A percentile compares a stretch with the other conserved stretches of the same genome.
Evolutionary conservation across 2,329 filamentous ascomycete genomes (phyloP).

Genomic region (Cladobotryum mycophilum): DNA sequence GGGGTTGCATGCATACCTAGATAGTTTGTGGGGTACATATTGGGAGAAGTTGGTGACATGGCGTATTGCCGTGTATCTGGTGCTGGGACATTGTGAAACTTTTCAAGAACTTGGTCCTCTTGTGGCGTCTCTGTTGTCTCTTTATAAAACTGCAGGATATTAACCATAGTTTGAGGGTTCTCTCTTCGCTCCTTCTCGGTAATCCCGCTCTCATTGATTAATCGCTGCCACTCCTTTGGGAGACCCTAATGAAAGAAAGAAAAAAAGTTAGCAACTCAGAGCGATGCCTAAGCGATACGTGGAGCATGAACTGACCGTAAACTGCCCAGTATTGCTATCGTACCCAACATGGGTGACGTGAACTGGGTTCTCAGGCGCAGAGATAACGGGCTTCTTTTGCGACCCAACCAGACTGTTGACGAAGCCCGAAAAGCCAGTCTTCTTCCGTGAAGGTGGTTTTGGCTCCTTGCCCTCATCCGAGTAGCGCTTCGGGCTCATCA

Average conservation of each 20-base stretch:
- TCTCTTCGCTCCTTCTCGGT: conserved; percentile 93
- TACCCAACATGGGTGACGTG: conserved; percentile 98
- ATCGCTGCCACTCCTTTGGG: conserved; percentile 94
- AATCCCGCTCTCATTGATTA: conserved; percentile 93
- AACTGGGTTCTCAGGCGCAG: conserved; percentile 94
- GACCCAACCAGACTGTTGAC: conserved; percentile 72
- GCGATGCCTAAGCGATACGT: not conserved
- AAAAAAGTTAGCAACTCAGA: not conserved
- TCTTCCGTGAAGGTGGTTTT: conserved; percentile 65
- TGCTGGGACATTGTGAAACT: conserved; percentile 82
- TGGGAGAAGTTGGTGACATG: conserved; percentile 42
- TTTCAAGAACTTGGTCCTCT: conserved; percentile 89
- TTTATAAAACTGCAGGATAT: conserved; percentile 96
- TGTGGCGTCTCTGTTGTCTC: conserved; percentile 76
- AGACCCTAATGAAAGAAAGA: no score
- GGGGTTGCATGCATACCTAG: conserved; percentile 47
- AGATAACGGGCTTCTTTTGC: conserved; percentile 86
- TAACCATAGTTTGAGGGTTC: conserved; percentile 90
- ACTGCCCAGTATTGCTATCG: conserved; percentile 92
- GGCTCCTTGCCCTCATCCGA: conserved; percentile 69
- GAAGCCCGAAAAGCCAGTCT: conserved; percentile 81
- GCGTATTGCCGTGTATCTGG: conserved; percentile 42
- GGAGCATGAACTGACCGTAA: conserved; percentile 66
- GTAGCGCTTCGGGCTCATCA: conserved; percentile 59
- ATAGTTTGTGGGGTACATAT: conserved; percentile 49